Evolutionary conservation across 176 grass and related monocot genomes (phyloP).

Genomic region (Aegilops speltoides): DNA sequence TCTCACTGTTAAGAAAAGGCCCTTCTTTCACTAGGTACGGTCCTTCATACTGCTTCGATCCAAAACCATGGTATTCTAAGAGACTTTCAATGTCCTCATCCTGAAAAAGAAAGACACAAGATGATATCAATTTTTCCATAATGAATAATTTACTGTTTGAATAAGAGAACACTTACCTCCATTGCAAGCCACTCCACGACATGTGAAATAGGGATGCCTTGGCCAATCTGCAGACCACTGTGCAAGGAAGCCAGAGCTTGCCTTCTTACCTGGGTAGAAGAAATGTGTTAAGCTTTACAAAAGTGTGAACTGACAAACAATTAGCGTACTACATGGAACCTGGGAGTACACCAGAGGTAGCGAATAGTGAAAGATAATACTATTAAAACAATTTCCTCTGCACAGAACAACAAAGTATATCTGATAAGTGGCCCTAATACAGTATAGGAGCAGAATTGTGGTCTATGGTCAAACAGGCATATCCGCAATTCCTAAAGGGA

Average conservation of each 20-base stretch:
- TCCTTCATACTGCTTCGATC: slow-evolving; percentile 75
- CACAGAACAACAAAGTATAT: background rate
- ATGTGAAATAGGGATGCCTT: slow-evolving; percentile 85
- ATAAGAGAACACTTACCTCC: slow-evolving; percentile 59
- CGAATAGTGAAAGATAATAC: background rate
- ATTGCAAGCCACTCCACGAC: slow-evolving; percentile 76
- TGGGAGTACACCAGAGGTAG: background rate
- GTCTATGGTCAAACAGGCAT: background rate
- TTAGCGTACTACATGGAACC: slow-evolving; percentile 15
- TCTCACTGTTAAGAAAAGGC: slow-evolving; percentile 68
- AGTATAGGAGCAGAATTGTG: background rate
- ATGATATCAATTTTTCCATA: background rate
- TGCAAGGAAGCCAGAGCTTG: slow-evolving; percentile 86
- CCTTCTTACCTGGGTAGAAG: slow-evolving; percentile 72
- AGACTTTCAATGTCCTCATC: slow-evolving; percentile 71
- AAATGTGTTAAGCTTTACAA: slow-evolving; percentile 30
- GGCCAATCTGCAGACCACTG: slow-evolving; percentile 76
- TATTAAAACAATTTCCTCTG: background rate
- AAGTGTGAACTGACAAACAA: slow-evolving; percentile 32
- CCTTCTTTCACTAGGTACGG: slow-evolving; percentile 85
- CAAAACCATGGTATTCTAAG: slow-evolving; percentile 80
- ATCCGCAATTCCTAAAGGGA: background rate
- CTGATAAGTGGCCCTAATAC: background rate
- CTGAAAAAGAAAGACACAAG: slow-evolving; percentile 41
- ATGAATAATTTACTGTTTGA: slow-evolving; percentile 18